A percentile compares a stretch with the other conserved stretches of the same genome.
phyloP scores from a whole-genome alignment of 257 asterid genomes.

The Scutellaria baicalensis region DNA sequence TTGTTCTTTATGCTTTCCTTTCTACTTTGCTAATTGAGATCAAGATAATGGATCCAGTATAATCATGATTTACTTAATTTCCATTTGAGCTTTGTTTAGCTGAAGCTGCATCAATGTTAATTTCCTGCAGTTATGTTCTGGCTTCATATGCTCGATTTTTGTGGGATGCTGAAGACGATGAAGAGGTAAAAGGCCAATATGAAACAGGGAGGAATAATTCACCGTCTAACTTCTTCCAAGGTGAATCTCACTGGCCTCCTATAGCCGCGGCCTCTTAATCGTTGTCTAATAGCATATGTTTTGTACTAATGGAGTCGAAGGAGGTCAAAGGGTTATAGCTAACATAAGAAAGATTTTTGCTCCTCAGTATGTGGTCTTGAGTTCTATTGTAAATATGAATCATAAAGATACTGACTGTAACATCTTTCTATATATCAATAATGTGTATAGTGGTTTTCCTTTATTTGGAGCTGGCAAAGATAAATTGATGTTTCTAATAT shows the following conservation, averaged over 20 bases:
- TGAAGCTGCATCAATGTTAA: neutral
- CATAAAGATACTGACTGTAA: conserved; percentile 11
- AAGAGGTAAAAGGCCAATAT: conserved; percentile 17
- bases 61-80: neutral
- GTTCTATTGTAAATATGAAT: conserved; percentile 20
- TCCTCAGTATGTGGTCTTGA: conserved; percentile 6
- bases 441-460: neutral
- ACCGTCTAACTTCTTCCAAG: conserved; percentile 20
- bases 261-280: conserved; percentile 55
- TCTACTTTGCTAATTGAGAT: neutral
- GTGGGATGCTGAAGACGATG: conserved; percentile 76
- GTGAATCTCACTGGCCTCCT: conserved; percentile 37
- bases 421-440: conserved; percentile 10
- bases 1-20: neutral
- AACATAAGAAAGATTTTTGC: conserved; percentile 10
- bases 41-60: neutral
- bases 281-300: neutral
- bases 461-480: neutral
- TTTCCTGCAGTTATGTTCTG: conserved; percentile 47
- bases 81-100: neutral
- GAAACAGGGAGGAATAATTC: conserved; percentile 18
- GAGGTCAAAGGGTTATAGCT: conserved; percentile 4
- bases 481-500: neutral
- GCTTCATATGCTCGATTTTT: conserved; percentile 88
- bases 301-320: conserved; percentile 6